These are phyloP conservation scores for Sinapis alba DNA, from an alignment of 441 rosid genomes.

Conservation along the genomic window DNA sequence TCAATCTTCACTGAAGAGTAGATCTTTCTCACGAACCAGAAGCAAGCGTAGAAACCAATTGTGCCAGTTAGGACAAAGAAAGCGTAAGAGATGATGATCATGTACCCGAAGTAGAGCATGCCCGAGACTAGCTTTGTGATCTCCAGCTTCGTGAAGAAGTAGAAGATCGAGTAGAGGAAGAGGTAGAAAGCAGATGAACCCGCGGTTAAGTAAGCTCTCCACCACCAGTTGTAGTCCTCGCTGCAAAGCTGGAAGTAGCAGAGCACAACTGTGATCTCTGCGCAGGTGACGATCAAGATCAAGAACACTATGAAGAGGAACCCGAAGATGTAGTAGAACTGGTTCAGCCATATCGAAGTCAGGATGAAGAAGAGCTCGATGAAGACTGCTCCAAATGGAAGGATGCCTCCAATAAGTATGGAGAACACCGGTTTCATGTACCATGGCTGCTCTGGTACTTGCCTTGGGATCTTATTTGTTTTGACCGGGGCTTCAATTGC, in stretches of 20 bases:
- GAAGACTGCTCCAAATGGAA: slow-evolving; percentile 95
- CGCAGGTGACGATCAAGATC: slow-evolving; percentile 86
- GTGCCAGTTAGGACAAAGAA: slow-evolving; percentile 93
- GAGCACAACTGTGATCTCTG: slow-evolving; percentile 86
- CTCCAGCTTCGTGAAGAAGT: slow-evolving; percentile 93
- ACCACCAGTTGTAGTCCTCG: slow-evolving; percentile 97
- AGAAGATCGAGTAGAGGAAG: slow-evolving; percentile 90
- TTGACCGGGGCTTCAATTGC: slow-evolving; percentile 90
- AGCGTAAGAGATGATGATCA: slow-evolving; percentile 79
- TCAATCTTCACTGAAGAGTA: slow-evolving; percentile 94
- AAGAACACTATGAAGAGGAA: slow-evolving; percentile 95
- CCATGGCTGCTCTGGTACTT: slow-evolving; percentile 97
- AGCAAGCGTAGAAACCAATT: slow-evolving; percentile 92
- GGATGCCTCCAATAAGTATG: slow-evolving; percentile 90
- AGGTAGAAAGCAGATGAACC: slow-evolving; percentile 94
- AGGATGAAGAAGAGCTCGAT: slow-evolving; percentile 96
- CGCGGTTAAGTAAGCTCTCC: slow-evolving; percentile 93
- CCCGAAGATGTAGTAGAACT: slow-evolving; percentile 97
- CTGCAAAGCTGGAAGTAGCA: slow-evolving; percentile 98
- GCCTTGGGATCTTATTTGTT: slow-evolving; percentile 92
- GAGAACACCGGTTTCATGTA: slow-evolving; percentile 94
- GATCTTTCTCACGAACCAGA: slow-evolving; percentile 93
- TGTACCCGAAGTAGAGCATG: slow-evolving; percentile 88
- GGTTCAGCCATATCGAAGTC: slow-evolving; percentile 98
- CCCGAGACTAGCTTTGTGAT: slow-evolving; percentile 90